Conservation (phyloP, 176 grass and related monocot genomes). For the Zea luxurians region DNA sequence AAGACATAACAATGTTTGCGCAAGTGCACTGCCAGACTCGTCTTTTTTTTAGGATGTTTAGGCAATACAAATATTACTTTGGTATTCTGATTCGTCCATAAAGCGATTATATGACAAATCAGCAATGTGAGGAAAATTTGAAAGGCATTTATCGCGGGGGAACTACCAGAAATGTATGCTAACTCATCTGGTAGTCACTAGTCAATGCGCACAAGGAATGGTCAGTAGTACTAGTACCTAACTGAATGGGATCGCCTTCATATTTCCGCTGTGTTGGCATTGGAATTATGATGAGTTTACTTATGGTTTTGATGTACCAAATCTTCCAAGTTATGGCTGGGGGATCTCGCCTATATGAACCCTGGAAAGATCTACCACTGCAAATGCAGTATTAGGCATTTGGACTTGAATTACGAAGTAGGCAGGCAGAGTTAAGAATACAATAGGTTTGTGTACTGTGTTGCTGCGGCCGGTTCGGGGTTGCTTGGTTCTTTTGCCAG, state of each 20-base stretch:
- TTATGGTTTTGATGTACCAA: neutral
- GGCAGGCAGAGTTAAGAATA: too few relatives aligned
- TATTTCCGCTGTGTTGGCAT: neutral
- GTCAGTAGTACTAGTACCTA: neutral
- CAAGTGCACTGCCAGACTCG: neutral
- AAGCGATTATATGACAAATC: neutral
- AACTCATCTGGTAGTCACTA: neutral
- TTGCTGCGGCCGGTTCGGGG: too few relatives aligned
- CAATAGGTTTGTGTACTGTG: too few relatives aligned
- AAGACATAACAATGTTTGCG: neutral
- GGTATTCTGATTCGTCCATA: neutral
- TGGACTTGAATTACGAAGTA: too few relatives aligned
- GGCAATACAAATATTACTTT: neutral
- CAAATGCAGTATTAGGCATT: too few relatives aligned
- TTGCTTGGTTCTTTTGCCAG: too few relatives aligned
- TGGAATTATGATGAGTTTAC: neutral
- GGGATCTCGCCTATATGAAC: too few relatives aligned
- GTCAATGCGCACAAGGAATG: neutral
- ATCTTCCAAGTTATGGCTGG: too few relatives aligned
- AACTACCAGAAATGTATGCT: neutral
- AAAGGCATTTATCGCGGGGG: neutral
- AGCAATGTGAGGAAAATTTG: neutral
- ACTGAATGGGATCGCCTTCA: neutral
- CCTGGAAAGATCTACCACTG: too few relatives aligned
- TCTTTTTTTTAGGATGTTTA: neutral